Conservation (phyloP, 257 asterid genomes). For the Eucommia ulmoides region DNA sequence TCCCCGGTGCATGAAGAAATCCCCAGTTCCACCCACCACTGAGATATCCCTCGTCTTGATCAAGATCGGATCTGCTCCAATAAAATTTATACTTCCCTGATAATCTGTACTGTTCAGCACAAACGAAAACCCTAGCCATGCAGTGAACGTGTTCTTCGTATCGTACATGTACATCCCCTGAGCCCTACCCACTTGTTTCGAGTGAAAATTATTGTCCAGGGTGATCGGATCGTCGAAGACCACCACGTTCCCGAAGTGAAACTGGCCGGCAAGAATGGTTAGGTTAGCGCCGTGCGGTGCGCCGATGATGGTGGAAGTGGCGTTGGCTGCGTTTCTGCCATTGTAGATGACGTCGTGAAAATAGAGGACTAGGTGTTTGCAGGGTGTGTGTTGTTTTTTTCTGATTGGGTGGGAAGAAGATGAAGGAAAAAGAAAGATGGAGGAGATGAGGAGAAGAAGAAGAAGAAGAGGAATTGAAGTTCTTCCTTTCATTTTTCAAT, state of each 20-base stretch:
- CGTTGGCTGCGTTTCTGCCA: conserved; percentile 49
- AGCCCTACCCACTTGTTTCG: conserved; percentile 65
- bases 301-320: conserved; percentile 60
- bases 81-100: conserved; percentile 51
- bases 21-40: conserved; percentile 81
- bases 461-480: neutral
- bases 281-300: conserved; percentile 56
- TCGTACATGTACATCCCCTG: conserved; percentile 65
- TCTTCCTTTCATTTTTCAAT: neutral
- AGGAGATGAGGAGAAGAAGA: too few species aligned
- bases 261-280: conserved; percentile 28
- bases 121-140: conserved; percentile 72
- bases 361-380: conserved; percentile 40
- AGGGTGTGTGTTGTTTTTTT: conserved; percentile 19
- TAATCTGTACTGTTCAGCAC: conserved; percentile 47
- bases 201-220: conserved; percentile 45
- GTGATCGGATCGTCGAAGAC: conserved; percentile 81
- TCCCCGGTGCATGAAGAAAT: conserved; percentile 84
- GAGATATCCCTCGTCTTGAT: conserved; percentile 70
- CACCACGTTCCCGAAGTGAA: conserved; percentile 48
- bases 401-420: conserved; percentile 8
- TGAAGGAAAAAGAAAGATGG: conserved; percentile 10
- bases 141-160: conserved; percentile 25
- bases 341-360: conserved; percentile 73
- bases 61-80: conserved; percentile 69